Evolutionary conservation across 257 asterid genomes (phyloP), one percentile per base, ranked within the genome.

Genomic region (Solanum tarijense): DNA sequence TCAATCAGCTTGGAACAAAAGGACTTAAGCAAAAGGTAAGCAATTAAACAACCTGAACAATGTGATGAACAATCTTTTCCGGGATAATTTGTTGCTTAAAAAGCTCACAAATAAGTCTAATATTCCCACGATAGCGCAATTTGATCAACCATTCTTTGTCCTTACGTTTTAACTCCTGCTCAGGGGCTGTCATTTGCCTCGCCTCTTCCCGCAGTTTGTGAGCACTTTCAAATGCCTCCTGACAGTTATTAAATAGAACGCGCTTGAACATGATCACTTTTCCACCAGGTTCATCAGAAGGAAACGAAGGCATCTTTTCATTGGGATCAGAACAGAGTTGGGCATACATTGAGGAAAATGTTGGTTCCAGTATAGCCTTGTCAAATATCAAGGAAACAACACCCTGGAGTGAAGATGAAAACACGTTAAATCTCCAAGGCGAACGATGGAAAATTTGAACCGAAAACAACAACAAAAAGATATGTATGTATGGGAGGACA

Each of bases 101-200:
- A 89, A 97, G 99, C 92, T 97, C 99, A 31, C 99, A 99, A 84
- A 97, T 97, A 32, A 96, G 93, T 32, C 96, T 98, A 83, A 97
- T 97, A 89, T 97, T 97, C 79, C 99, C 99, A 66, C 95, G 98
- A 48, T 98, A 96, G 21, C 98, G 96, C 87, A 97, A 90, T 89
- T 97, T 96, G 88, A 95, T 65, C 87, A 95, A 55, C 92, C 95
- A 93, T 89, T 97, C 99, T 90, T 94, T 97, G 86, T 96, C 99
- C 87, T 95, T 93, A 78, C 95, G 96, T 84, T 94, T 98, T 3
- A 86, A 65, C 89, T 95, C 98, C 87, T 92, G 99, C 88, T 93
- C 99, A 68, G 95, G 98, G 74, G 97, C 93, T 84, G 91, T 92
- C 99, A 97, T 94, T 91, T 94, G 97, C 87, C 94, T 88, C 10